Conservation (phyloP, 2,329 filamentous ascomycete species). For the Pseudodiploospora longispora region DNA sequence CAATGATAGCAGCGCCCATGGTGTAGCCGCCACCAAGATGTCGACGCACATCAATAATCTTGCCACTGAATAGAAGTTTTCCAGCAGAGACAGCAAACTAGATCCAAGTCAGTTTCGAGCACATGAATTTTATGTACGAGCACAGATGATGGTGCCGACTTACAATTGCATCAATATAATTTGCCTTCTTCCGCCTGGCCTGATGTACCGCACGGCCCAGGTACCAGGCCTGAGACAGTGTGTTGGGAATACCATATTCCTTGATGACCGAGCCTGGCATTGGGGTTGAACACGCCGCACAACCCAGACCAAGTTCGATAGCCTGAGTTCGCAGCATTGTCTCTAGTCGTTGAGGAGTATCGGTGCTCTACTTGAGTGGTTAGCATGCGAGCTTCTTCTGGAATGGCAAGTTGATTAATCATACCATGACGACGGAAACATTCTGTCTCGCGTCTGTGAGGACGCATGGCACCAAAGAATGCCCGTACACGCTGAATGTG, state of each 20-base stretch:
- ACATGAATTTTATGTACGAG: slow-evolving; percentile 1
- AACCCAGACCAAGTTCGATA: slow-evolving; percentile 30
- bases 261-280: slow-evolving; percentile 25
- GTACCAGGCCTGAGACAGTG: slow-evolving; percentile 26
- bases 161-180: slow-evolving; percentile 20
- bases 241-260: slow-evolving; percentile 23
- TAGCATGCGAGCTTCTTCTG: not conserved
- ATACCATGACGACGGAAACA: slow-evolving; percentile 23
- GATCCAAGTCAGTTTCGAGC: slow-evolving; percentile 24
- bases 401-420: not conserved
- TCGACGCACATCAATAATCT: slow-evolving; percentile 31
- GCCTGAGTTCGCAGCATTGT: slow-evolving; percentile 26
- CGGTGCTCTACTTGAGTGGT: slow-evolving; percentile 18
- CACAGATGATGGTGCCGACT: slow-evolving; percentile 1
- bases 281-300: slow-evolving; percentile 26
- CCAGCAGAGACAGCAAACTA: slow-evolving; percentile 25
- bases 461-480: slow-evolving; percentile 27
- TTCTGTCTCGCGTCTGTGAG: slow-evolving; percentile 30
- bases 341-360: slow-evolving; percentile 27
- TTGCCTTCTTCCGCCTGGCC: slow-evolving; percentile 20
- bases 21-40: slow-evolving; percentile 32
- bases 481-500: slow-evolving; percentile 30
- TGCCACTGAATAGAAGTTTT: slow-evolving; percentile 29
- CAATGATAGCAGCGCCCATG: slow-evolving; percentile 29
- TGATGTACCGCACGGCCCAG: slow-evolving; percentile 23